Evolutionary conservation across 2,329 filamentous ascomycete species (phyloP).

Genomic region (Diaporthe helianthi): DNA sequence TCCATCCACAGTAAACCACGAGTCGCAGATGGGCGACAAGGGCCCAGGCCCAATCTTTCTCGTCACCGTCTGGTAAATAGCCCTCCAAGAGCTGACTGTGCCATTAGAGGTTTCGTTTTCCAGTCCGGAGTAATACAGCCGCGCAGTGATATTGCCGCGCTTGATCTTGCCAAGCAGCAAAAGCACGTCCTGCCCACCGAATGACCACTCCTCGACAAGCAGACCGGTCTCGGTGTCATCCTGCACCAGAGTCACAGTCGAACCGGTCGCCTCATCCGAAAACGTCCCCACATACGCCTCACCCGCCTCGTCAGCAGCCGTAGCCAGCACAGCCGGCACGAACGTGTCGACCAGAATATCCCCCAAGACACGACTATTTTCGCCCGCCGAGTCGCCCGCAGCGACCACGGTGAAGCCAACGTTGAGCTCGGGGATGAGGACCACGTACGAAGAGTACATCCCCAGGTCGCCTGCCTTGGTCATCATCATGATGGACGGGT

Average conservation of each 20-base stretch:
- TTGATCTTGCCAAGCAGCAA: constrained; percentile 40
- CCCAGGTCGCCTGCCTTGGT: constrained; percentile 44
- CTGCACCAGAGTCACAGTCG: constrained; percentile 44
- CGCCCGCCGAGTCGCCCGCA: constrained; percentile 37
- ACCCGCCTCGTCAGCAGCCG: constrained; percentile 41
- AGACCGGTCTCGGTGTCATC: constrained; percentile 41
- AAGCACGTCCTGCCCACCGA: constrained; percentile 44
- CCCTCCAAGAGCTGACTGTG: constrained; percentile 42
- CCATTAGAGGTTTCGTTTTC: constrained; percentile 38
- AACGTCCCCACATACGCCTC: constrained; percentile 41
- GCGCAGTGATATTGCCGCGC: constrained; percentile 39
- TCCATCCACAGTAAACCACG: constrained; percentile 4
- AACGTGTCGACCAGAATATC: constrained; percentile 41
- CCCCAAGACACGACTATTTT: constrained; percentile 40
- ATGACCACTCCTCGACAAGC: constrained; percentile 42
- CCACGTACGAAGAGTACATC: constrained; percentile 44
- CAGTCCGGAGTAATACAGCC: constrained; percentile 44
- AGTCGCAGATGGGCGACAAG: constrained; percentile 43
- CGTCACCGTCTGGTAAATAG: constrained; percentile 43
- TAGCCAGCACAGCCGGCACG: constrained; percentile 42
- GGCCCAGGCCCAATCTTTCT: constrained; percentile 38
- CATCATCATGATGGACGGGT: constrained; percentile 25
- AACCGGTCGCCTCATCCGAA: constrained; percentile 32
- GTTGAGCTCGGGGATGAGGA: constrained; percentile 45
- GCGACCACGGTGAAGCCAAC: constrained; percentile 46